phyloP scores from a whole-genome alignment of 139 green algal genomes.

The Chlorokybus atmophyticus region DNA sequence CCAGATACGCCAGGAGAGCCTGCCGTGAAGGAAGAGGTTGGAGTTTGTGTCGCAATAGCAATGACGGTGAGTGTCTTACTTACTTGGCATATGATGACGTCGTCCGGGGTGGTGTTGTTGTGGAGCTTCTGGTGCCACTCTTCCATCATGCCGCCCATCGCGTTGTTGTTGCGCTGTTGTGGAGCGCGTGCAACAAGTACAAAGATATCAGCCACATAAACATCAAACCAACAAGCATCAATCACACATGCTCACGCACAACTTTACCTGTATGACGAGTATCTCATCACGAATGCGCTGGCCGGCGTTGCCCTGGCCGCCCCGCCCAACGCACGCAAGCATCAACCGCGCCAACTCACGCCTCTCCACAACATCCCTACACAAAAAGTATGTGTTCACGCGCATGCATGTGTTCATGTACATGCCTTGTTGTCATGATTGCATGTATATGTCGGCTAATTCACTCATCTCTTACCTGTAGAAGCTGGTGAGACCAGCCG shows the following conservation, averaged over 20 bases:
- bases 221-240: too few relatives aligned
- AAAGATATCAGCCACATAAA: not conserved
- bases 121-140: constrained; percentile 91
- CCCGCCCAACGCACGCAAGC: constrained; percentile 74
- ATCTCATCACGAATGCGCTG: constrained; percentile 97
- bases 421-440: constrained; percentile 8
- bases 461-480: too few relatives aligned
- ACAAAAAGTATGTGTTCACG: constrained; percentile 15
- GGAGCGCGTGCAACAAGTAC: not conserved
- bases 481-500: too few relatives aligned
- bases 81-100: constrained; percentile 93
- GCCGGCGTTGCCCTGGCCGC: constrained; percentile 62
- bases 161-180: constrained; percentile 58
- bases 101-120: constrained; percentile 98
- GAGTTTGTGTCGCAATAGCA: too few relatives aligned
- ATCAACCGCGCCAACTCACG: constrained; percentile 82
- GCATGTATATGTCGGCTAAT: constrained; percentile 37
- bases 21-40: too few relatives aligned
- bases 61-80: too few relatives aligned
- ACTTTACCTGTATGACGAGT: constrained; percentile 81
- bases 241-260: too few relatives aligned
- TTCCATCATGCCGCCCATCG: constrained; percentile 84
- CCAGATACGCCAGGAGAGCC: constrained; percentile 55
- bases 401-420: too few relatives aligned
- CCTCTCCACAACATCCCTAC: too few relatives aligned